A percentile compares a stretch with the other conserved stretches of the same genome.
Conservation (phyloP, 139 green algal genomes). For the Haematococcus sp. region DNA sequence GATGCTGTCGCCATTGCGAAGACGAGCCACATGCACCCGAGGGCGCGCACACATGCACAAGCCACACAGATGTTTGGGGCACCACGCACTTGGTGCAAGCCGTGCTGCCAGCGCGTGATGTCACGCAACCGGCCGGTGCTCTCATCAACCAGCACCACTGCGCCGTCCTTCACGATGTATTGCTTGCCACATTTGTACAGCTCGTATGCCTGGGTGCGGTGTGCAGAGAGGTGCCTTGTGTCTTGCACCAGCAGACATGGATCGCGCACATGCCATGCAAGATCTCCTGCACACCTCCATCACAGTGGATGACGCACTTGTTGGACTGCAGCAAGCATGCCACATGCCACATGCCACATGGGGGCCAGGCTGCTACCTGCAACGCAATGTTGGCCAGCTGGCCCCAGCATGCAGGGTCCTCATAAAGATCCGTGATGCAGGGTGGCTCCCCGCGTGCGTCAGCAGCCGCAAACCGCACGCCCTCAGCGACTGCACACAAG, state of each 20-base stretch:
- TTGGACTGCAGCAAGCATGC: too few species aligned
- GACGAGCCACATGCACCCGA: too few species aligned
- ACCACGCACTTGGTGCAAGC: conserved; percentile 53
- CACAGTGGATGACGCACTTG: too few species aligned
- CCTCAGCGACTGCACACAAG: conserved; percentile 14
- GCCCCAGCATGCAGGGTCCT: conserved; percentile 48
- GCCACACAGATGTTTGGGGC: too few species aligned
- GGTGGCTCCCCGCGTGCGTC: conserved; percentile 7
- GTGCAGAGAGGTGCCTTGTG: neutral
- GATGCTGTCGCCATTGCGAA: too few species aligned
- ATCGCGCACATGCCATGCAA: too few species aligned
- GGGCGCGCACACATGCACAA: too few species aligned
- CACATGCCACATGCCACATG: neutral
- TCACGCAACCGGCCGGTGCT: conserved; percentile 77
- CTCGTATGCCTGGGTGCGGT: conserved; percentile 90
- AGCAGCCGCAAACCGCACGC: conserved; percentile 14
- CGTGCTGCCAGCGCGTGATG: conserved; percentile 72
- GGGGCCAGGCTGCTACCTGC: conserved; percentile 11
- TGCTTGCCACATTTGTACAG: conserved; percentile 80
- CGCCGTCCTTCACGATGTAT: conserved; percentile 89
- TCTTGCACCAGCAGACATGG: neutral
- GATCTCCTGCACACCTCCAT: too few species aligned
- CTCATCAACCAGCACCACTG: conserved; percentile 89
- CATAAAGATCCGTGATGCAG: conserved; percentile 37
- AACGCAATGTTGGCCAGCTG: conserved; percentile 36